Base-by-base conservation (phyloP, 2,329 filamentous ascomycete species). In the Claviceps paspali region DNA sequence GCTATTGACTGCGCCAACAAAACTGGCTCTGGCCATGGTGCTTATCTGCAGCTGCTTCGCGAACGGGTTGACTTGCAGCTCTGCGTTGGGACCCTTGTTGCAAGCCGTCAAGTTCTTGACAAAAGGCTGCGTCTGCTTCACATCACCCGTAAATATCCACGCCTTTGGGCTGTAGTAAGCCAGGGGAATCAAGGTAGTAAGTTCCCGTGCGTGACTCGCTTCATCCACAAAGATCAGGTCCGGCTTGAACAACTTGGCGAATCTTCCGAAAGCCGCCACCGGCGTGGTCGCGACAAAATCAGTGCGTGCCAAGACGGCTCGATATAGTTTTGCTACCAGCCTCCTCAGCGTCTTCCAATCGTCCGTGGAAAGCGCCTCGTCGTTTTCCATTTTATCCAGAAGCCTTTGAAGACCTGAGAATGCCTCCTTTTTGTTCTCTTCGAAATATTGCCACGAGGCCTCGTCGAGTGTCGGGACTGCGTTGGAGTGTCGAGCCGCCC, bases 221-320 rank as follows among this genome's bases (percentile, higher is more conserved):
- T 92, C 84, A 30, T 87, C 85, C 44, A 92, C 82, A 51, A 93
- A 87, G 1, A 91, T 74, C 44, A 93, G 77, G 47, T 91, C 82
- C 0, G 85, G 83, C 44, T 81, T 79, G 23, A 86, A 84, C 6
- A 85, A 49, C 2, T 50, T 53, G 0, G 52, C 45, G 24, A 67
- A 62, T 0, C 48, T 45, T 0, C 55, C 55, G 4, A 52, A 56
- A 0, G 61, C 57, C 3, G 63, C 61, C 1, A 65, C 63, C 0
- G 64, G 64, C 1, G 64, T 67, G 0, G 64, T 64, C 0, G 63
- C 62, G 2, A 68, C 52, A 36, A 67, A 66, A 33, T 67, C 63
- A 0, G 60, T 54, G 3, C 54, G 45, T 2, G 41, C 42, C 0
- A 67, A 46, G 0, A 63, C 59, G 2, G 54, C 51, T 1, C 49